These are phyloP conservation scores for Phytophthora citricola DNA, from an alignment of 352 stramenopile species.

Conservation along the genomic window DNA sequence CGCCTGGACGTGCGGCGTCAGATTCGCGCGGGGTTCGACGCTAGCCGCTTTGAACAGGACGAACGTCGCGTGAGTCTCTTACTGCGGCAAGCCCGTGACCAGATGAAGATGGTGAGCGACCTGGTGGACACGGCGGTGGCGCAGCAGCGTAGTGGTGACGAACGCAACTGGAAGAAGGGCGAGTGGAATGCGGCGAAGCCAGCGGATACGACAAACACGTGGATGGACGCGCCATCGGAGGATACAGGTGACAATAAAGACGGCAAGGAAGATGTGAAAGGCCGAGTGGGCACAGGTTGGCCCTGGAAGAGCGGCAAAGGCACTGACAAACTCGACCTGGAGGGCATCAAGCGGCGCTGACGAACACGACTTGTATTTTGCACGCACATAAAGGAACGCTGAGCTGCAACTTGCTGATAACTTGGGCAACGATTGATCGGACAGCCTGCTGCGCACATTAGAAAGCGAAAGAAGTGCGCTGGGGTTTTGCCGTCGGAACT, in stretches of 20 bases:
- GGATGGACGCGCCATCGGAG: slow-evolving; percentile 37
- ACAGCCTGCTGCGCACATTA: too few species aligned
- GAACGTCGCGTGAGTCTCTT: slow-evolving; percentile 55
- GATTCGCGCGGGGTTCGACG: slow-evolving; percentile 66
- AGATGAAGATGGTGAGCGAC: slow-evolving; percentile 76
- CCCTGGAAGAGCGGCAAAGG: slow-evolving; percentile 65
- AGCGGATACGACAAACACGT: slow-evolving; percentile 35
- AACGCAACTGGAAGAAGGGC: slow-evolving; percentile 35
- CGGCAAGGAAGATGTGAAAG: slow-evolving; percentile 60
- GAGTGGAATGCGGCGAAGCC: slow-evolving; percentile 11
- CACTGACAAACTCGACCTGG: slow-evolving; percentile 57
- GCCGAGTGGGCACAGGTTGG: slow-evolving; percentile 65
- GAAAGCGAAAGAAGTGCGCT: neutral
- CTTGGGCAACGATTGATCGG: too few species aligned
- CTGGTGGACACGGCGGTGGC: slow-evolving; percentile 71
- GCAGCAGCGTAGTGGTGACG: slow-evolving; percentile 39
- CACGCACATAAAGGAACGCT: too few species aligned
- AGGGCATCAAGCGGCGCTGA: slow-evolving; percentile 61
- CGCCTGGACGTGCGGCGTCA: slow-evolving; percentile 64
- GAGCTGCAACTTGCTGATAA: too few species aligned
- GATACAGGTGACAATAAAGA: slow-evolving; percentile 30
- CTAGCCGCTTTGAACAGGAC: slow-evolving; percentile 56
- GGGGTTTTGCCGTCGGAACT: neutral
- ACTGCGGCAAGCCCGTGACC: slow-evolving; percentile 60
- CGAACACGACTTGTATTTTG: neutral